Evolutionary conservation across 2,329 filamentous ascomycete genomes (phyloP).

Genomic region (Claviceps africana): DNA sequence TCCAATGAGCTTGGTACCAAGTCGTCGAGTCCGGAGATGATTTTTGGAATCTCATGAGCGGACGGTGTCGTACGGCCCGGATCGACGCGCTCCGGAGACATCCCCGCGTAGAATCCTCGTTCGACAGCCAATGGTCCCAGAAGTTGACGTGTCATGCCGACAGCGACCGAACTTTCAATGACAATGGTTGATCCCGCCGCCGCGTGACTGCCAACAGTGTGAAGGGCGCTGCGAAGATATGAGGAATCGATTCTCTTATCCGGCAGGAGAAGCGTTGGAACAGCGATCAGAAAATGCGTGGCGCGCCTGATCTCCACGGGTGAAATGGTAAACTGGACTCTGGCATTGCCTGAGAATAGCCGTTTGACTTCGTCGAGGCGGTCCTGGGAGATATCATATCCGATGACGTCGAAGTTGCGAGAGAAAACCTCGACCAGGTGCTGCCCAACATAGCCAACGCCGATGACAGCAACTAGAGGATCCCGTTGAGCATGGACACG

Average conservation of each 20-base stretch:
- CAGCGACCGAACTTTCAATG: slow-evolving; percentile 39
- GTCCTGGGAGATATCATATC: slow-evolving; percentile 31
- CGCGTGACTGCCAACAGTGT: slow-evolving; percentile 25
- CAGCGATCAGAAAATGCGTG: slow-evolving; percentile 39
- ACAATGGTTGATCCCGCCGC: slow-evolving; percentile 32
- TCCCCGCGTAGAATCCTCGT: slow-evolving; percentile 30
- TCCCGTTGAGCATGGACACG: slow-evolving; percentile 5
- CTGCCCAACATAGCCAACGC: slow-evolving; percentile 38
- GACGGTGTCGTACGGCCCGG: slow-evolving; percentile 30
- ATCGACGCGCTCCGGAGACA: slow-evolving; percentile 40
- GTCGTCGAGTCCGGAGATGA: slow-evolving; percentile 38
- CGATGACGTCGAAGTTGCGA: slow-evolving; percentile 26
- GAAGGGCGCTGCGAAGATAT: slow-evolving; percentile 29
- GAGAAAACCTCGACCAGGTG: slow-evolving; percentile 33
- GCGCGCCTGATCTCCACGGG: slow-evolving; percentile 24
- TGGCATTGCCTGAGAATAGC: slow-evolving; percentile 14
- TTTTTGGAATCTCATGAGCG: slow-evolving; percentile 33
- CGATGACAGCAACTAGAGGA: slow-evolving; percentile 32
- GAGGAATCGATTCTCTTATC: slow-evolving; percentile 35
- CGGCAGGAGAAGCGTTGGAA: slow-evolving; percentile 34
- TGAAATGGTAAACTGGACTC: slow-evolving; percentile 24
- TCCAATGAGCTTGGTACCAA: slow-evolving; percentile 29
- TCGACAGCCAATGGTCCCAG: slow-evolving; percentile 30
- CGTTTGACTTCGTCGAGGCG: slow-evolving; percentile 22
- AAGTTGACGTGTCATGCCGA: slow-evolving; percentile 38